Base-by-base conservation (phyloP, 768 basidiomycete species). In the Chalciporus chontae region DNA sequence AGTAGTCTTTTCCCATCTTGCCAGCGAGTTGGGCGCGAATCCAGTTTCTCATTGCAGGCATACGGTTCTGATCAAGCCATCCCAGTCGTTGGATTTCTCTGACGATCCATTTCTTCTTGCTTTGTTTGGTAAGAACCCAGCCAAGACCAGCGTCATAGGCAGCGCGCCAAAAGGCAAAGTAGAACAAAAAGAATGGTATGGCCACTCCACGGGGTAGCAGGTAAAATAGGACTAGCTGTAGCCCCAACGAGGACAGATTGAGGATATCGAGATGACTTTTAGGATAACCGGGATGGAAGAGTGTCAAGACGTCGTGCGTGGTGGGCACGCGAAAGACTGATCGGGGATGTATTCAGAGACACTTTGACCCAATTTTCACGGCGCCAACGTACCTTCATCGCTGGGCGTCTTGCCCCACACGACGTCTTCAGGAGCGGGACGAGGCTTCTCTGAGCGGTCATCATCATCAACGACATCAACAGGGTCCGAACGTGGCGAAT, bases 1-100 rank as follows among this genome's bases (percentile, higher is more conserved):
- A 86, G 66, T 96, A 98, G 57, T 91, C 91, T 54, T 84, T 83
- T 37, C 93, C 94, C 91, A 97, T 94, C 75, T 96, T 97, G 17
- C 85, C 90, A 15, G 75, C 82, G 2, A 97, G 77, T 61, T 98
- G 93, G 43, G 77, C 77, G 54, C 84, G 78, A 61, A 96, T 90
- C 96, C 96, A 99, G 37, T 74, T 60, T 50, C 88, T 77, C 50
- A 89, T 72, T 7, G 58, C 67, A 0, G 92, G 89, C 21, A 74
- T 69, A 18, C 84, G 76, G 40, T 74, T 62, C 55, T 75, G 74
- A 65, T 98, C 93, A n/a, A 99, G 79, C 94, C 94, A 97, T 4
- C 91, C 95, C 19, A 83, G 71, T 4, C 77, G 73, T 49, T 87
- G 80, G 2, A 97, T 76, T 58, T 86, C 81, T 26, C 81, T 75